phyloP scores from a whole-genome alignment of 2,329 filamentous ascomycete species.

The Hortaea werneckii region DNA sequence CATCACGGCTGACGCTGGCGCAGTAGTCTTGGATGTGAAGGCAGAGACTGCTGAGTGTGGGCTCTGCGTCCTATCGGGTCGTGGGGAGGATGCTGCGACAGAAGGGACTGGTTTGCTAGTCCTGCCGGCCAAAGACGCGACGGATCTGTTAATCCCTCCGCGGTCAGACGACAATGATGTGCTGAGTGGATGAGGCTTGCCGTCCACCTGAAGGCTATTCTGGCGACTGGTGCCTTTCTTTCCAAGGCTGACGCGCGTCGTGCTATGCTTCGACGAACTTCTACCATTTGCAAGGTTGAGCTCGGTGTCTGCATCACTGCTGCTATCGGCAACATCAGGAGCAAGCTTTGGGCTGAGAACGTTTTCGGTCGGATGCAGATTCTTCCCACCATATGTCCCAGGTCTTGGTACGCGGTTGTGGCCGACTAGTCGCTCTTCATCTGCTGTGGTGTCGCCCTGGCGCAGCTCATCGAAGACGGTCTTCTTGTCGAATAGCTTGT shows the following conservation, averaged over 20 bases:
- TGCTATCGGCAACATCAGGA: conserved; percentile 19
- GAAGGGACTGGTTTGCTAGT: conserved; percentile 17
- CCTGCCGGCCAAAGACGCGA: conserved; percentile 28
- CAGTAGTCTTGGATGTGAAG: conserved; percentile 14
- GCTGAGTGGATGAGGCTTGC: conserved; percentile 22
- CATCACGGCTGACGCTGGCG: conserved; percentile 21
- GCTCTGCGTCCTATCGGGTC: not conserved
- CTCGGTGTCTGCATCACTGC: conserved; percentile 27
- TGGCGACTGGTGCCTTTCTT: conserved; percentile 26
- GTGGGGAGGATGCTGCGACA: not conserved
- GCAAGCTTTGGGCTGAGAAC: conserved; percentile 55
- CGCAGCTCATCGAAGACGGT: conserved; percentile 86
- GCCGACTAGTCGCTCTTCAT: conserved; percentile 78
- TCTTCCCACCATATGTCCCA: conserved; percentile 61
- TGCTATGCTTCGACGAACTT: conserved; percentile 22
- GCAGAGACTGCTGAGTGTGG: conserved; percentile 10
- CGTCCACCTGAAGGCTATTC: conserved; percentile 31
- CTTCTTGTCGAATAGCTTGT: conserved; percentile 92
- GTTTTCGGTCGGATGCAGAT: conserved; percentile 83
- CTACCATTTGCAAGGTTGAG: conserved; percentile 24
- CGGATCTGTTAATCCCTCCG: not conserved
- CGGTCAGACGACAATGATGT: conserved; percentile 5
- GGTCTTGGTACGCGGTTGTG: conserved; percentile 60
- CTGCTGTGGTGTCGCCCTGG: conserved; percentile 78
- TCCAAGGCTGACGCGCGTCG: conserved; percentile 10